Conservation (phyloP, 192 early-diverging fungal genomes). For the Coemansia sp. region DNA sequence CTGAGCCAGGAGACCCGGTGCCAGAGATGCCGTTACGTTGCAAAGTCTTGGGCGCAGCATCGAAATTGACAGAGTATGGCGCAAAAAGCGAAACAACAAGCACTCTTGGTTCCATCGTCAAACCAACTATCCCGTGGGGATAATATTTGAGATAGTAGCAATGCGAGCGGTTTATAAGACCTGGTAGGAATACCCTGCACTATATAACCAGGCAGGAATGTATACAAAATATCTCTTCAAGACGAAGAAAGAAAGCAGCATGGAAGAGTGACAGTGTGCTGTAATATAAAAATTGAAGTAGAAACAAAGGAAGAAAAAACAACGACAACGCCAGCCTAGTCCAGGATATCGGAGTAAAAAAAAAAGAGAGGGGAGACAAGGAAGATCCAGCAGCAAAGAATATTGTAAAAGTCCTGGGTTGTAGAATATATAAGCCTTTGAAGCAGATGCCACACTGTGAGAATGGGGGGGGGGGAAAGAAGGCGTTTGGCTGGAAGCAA, state of each 20-base stretch:
- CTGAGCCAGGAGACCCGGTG: constrained; percentile 7
- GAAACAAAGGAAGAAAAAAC: neutral
- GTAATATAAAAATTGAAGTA: neutral
- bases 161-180: neutral
- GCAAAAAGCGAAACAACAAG: constrained; percentile 74
- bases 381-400: neutral
- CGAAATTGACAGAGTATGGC: constrained; percentile 71
- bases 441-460: too few relatives aligned
- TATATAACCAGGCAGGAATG: neutral
- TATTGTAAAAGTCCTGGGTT: neutral
- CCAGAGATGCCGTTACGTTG: neutral
- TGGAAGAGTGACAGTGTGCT: neutral
- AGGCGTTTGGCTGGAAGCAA: too few relatives aligned
- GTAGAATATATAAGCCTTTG: too few relatives aligned
- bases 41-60: constrained; percentile 16
- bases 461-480: too few relatives aligned
- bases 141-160: neutral
- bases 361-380: neutral
- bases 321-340: neutral
- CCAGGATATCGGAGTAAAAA: neutral
- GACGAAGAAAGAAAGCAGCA: neutral
- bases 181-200: neutral
- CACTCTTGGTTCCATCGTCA: constrained; percentile 56
- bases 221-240: neutral
- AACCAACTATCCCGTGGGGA: neutral